Percentiles rank a stretch among this genome's conserved stretches.
Evolutionary conservation across 306 rosid genomes (phyloP).

Genomic region (Cajanus cajan): DNA sequence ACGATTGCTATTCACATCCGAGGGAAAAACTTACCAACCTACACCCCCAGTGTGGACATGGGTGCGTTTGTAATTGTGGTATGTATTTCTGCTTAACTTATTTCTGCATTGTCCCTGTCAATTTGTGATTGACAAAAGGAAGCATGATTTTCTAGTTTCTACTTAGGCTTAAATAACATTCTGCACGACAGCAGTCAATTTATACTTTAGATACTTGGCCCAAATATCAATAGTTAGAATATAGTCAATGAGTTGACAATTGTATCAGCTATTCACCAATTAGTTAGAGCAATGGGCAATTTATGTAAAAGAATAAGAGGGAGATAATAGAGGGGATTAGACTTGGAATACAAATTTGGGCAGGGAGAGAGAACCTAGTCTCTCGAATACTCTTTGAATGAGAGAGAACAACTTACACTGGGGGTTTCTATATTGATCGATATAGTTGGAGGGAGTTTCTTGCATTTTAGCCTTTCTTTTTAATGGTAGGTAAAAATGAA

Average conservation of each 20-base stretch:
- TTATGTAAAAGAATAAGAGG: background rate
- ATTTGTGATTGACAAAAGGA: slow-evolving; percentile 12
- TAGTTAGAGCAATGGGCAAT: background rate
- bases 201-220: background rate
- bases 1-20: slow-evolving; percentile 83
- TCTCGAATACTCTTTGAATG: background rate
- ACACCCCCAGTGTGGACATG: slow-evolving; percentile 97
- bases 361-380: background rate
- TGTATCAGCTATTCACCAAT: background rate
- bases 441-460: background rate
- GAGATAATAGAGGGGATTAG: background rate
- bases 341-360: background rate
- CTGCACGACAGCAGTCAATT: background rate
- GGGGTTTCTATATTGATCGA: background rate
- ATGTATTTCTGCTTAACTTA: slow-evolving; percentile 29
- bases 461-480: slow-evolving; percentile 10
- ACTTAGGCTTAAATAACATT: background rate
- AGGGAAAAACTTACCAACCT: slow-evolving; percentile 78
- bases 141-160: background rate
- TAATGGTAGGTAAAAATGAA: background rate
- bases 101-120: background rate
- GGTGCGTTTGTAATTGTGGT: slow-evolving; percentile 98
- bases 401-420: background rate
- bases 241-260: background rate
- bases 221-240: background rate